Evolutionary conservation across 768 basidiomycete genomes (phyloP), one percentile per base, ranked within the genome.

Genomic region (Lactarius psammicola): DNA sequence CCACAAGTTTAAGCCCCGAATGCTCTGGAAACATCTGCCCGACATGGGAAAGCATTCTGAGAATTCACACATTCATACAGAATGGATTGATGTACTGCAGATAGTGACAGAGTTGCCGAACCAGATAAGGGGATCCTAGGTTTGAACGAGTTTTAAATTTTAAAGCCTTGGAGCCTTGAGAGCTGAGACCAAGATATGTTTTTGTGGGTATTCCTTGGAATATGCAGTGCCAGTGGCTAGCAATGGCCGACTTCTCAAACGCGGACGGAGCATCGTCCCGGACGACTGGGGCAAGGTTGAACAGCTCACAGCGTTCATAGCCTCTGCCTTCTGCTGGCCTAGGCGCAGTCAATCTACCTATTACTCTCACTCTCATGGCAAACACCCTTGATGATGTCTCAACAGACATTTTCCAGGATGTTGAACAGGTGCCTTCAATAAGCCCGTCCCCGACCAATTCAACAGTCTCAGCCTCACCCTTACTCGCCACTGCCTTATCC

Each of bases 381-480:
- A 34, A 17, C 6, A 34, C 55, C 54, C 33, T 56, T 49, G 44
- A 57, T 15, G 11, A 15, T 53, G 13, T 18, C 11, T 51, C 55
- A 26, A 23, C 60, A 33, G 31, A 56, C 17, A 2, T 57, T 49
- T 36, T 17, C 18, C 9, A 3, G 5, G 7, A 30, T 23, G 42
- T 36, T 26, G 55, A 53, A 49, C 55, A 36, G 28, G 44, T n/a
- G 26, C 28, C 55, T 61, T 65, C 56, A 40, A 49, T 36, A 23
- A 51, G 31, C 38, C 44, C 36, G 30, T 59, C 64, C 20, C 30
- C 36, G 31, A 54, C 56, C 31, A 30, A 49, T 23, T 56, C 60
- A 36, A 34, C 36, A 1, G 56, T 49, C 28, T 74, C 73, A 15
- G 56, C 63, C 1, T 75, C 77, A 15, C 71, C 75, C 2, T 62